Conservation (phyloP, 2,329 filamentous ascomycete genomes). For the Boeremia exigua region DNA sequence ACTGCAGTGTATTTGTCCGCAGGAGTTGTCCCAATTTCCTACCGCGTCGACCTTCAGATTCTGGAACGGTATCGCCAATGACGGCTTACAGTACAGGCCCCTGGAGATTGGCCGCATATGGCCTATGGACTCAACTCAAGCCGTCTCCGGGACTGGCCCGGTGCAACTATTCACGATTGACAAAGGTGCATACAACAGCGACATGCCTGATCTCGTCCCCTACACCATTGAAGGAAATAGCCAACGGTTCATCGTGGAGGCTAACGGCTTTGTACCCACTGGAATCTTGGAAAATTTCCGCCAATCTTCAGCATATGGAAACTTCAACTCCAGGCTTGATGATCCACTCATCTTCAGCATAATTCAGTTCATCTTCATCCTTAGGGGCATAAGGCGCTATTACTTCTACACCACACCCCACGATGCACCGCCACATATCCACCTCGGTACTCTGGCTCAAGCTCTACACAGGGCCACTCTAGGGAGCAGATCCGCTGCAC, state of each 20-base stretch:
- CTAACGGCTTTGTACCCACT: neutral
- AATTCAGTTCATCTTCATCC: constrained; percentile 4
- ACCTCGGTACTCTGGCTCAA: neutral
- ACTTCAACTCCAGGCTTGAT: neutral
- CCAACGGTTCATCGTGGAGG: neutral
- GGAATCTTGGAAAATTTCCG: neutral
- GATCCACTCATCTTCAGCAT: neutral
- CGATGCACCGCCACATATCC: neutral
- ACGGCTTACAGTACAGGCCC: neutral
- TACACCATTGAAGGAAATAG: neutral
- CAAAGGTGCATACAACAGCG: neutral
- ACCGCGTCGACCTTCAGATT: neutral
- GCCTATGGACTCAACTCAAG: neutral
- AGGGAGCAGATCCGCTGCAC: neutral
- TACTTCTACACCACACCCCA: neutral
- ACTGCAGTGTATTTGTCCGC: neutral
- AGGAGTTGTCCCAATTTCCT: neutral
- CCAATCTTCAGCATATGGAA: neutral
- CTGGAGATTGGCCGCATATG: neutral
- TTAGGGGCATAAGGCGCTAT: neutral
- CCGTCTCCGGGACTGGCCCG: neutral
- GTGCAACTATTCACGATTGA: neutral
- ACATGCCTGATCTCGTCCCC: neutral
- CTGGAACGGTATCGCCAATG: neutral
- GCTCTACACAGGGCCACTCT: neutral